Evolutionary conservation across 148 eudicot genomes (phyloP).

Genomic region (Persicaria maculosa): DNA sequence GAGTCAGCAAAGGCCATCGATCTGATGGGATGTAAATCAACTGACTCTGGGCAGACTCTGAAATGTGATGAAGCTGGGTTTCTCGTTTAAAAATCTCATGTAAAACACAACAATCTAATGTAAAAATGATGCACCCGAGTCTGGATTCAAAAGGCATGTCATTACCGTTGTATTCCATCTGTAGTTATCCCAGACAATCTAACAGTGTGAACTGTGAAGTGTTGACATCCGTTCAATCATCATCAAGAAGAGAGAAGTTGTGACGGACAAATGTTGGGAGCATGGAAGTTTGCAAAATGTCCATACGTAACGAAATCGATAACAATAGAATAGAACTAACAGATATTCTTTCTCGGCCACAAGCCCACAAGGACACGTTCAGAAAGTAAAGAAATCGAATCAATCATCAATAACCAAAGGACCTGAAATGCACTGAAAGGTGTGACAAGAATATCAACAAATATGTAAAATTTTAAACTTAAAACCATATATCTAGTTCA

Average conservation of each 20-base stretch:
- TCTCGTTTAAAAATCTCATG: conserved; percentile 15
- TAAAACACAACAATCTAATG: not conserved
- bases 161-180: not conserved
- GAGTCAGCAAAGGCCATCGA: conserved; percentile 65
- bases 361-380: no score
- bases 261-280: no score
- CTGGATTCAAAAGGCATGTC: not conserved
- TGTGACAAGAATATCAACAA: no score
- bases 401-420: no score
- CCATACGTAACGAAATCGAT: no score
- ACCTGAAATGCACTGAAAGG: no score
- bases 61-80: conserved; percentile 35
- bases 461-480: no score
- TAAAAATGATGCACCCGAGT: not conserved
- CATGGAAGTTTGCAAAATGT: no score
- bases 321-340: no score
- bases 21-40: conserved; percentile 44
- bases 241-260: not conserved
- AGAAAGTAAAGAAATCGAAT: no score
- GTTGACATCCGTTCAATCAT: not conserved
- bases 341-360: no score
- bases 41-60: conserved; percentile 24
- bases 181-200: not conserved
- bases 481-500: no score
- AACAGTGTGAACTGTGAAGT: not conserved